Percentiles rank a stretch among this genome's conserved stretches.
phyloP scores from a whole-genome alignment of 768 basidiomycete species.

The Hydnum rufescens region DNA sequence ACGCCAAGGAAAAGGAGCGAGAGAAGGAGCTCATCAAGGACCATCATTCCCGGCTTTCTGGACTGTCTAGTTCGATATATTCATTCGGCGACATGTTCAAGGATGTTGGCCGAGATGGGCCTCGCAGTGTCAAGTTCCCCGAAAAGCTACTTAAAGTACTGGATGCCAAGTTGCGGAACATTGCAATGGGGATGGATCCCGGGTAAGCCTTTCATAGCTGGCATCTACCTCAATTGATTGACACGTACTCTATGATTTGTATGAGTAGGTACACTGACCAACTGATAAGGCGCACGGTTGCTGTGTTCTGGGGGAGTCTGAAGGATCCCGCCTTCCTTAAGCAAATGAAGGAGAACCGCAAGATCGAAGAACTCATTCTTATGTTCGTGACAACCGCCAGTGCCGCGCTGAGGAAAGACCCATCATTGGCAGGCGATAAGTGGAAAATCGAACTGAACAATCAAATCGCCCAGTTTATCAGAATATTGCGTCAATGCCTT shows the following conservation, averaged over 20 bases:
- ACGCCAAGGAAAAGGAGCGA: constrained; percentile 22
- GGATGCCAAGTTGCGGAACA: constrained; percentile 73
- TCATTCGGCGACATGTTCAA: constrained; percentile 64
- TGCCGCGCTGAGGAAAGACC: constrained; percentile 74
- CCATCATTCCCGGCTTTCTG: constrained; percentile 43
- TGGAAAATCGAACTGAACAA: constrained; percentile 90
- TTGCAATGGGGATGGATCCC: constrained; percentile 83
- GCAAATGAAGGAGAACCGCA: constrained; percentile 89
- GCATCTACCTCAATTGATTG: constrained; percentile 1
- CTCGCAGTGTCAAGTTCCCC: constrained; percentile 79
- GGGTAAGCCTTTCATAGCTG: constrained; percentile 31
- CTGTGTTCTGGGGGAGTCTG: constrained; percentile 81
- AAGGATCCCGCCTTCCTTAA: constrained; percentile 66
- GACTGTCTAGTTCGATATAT: constrained; percentile 32
- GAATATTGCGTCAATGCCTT: constrained; percentile 65
- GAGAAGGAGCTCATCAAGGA: constrained; percentile 14
- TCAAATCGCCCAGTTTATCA: constrained; percentile 78
- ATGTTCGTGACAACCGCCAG: constrained; percentile 90
- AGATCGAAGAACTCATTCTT: constrained; percentile 92
- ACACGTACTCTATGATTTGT: constrained; percentile 4
- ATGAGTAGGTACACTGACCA: constrained; percentile 65
- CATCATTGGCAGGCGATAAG: constrained; percentile 53
- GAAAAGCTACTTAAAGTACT: constrained; percentile 84
- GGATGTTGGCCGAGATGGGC: constrained; percentile 46
- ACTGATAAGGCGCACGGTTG: constrained; percentile 73